phyloP scores from a whole-genome alignment of 805 yeast genomes.

The Priceomyces melissophilus region DNA sequence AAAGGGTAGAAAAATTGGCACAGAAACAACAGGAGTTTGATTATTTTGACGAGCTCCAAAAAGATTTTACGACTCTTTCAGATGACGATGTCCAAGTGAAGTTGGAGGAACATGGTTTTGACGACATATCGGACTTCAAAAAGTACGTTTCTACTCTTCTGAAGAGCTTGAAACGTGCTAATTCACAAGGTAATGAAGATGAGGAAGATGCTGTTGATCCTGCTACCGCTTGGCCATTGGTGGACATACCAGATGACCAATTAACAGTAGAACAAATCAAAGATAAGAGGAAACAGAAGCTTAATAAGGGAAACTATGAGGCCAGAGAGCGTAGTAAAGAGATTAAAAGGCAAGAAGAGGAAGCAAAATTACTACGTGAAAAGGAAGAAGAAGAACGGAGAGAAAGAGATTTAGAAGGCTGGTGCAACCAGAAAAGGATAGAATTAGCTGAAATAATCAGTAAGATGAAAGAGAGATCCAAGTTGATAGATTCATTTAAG shows the following conservation, averaged over 20 bases:
- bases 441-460: constrained; percentile 59
- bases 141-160: constrained; percentile 65
- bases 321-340: constrained; percentile 81
- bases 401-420: constrained; percentile 62
- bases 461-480: constrained; percentile 61
- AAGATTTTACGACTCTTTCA: constrained; percentile 46
- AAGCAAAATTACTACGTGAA: constrained; percentile 56
- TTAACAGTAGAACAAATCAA: constrained; percentile 74
- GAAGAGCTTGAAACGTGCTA: constrained; percentile 63
- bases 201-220: constrained; percentile 41
- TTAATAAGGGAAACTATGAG: constrained; percentile 82
- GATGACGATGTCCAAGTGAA: constrained; percentile 54
- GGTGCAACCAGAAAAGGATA: constrained; percentile 72
- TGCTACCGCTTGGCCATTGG: constrained; percentile 60
- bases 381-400: constrained; percentile 77
- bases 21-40: constrained; percentile 79
- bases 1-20: constrained; percentile 71
- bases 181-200: constrained; percentile 52
- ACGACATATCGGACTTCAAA: constrained; percentile 65
- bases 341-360: constrained; percentile 67
- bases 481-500: constrained; percentile 70
- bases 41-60: constrained; percentile 61
- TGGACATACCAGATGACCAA: constrained; percentile 82
- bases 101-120: constrained; percentile 72
- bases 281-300: constrained; percentile 80